Conservation (phyloP, 2,329 filamentous ascomycete species). For the Helicocarpus griseus region DNA sequence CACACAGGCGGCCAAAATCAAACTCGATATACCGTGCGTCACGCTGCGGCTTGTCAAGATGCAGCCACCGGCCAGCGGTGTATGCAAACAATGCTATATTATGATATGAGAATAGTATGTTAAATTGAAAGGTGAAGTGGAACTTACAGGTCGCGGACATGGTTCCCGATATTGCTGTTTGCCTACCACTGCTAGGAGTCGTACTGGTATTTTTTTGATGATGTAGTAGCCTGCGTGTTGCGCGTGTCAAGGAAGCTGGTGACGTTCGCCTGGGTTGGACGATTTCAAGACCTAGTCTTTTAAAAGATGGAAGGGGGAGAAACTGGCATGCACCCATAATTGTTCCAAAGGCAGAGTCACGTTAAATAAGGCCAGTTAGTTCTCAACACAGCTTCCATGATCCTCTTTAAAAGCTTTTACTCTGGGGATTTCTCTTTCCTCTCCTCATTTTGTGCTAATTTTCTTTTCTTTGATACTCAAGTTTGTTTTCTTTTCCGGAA, state of each 20-base stretch:
- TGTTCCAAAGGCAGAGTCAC: slow-evolving; percentile 3
- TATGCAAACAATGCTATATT: slow-evolving; percentile 18
- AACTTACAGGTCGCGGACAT: slow-evolving; percentile 8
- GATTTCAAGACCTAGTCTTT: slow-evolving; percentile 3
- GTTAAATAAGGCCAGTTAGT: too few relatives aligned
- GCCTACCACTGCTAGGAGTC: neutral
- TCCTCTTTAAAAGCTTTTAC: too few relatives aligned
- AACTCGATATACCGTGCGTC: slow-evolving; percentile 30
- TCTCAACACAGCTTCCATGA: too few relatives aligned
- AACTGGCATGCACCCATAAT: slow-evolving; percentile 5
- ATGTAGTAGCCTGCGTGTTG: slow-evolving; percentile 3
- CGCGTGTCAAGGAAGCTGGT: neutral
- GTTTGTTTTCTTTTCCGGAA: too few relatives aligned
- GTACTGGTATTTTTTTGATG: slow-evolving; percentile 2
- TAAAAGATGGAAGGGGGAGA: neutral
- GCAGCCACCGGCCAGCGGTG: slow-evolving; percentile 30
- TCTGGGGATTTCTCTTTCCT: too few relatives aligned
- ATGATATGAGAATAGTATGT: slow-evolving; percentile 5
- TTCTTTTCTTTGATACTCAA: too few relatives aligned
- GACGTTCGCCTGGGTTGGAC: slow-evolving; percentile 1
- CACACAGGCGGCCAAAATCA: slow-evolving; percentile 31
- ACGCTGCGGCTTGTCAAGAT: slow-evolving; percentile 26
- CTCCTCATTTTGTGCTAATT: too few relatives aligned
- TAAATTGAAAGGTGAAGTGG: neutral
- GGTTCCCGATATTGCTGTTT: neutral